phyloP scores from a whole-genome alignment of 805 yeast species.

The Metschnikowia dekortorum region DNA sequence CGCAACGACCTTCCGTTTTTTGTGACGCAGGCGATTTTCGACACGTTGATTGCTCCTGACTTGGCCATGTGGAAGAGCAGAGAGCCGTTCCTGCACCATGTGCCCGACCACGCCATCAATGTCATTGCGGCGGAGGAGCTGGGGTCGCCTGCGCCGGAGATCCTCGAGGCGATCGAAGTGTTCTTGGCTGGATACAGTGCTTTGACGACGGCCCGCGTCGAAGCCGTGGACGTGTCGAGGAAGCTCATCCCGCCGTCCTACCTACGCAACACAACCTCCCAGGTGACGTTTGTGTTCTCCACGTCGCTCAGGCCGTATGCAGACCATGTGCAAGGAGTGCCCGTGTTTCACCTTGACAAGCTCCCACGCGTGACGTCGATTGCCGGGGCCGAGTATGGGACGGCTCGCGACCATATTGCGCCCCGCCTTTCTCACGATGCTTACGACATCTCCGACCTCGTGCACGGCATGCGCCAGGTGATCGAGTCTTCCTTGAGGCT shows the following conservation, averaged over 20 bases:
- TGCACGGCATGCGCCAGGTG: not conserved
- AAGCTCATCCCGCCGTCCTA: slow-evolving; percentile 4
- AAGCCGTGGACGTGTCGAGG: slow-evolving; percentile 14
- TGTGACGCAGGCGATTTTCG: slow-evolving; percentile 43
- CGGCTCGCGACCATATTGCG: slow-evolving; percentile 8
- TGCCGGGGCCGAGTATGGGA: slow-evolving; percentile 12
- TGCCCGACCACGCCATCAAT: slow-evolving; percentile 3
- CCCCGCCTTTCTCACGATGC: slow-evolving; percentile 1
- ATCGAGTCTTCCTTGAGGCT: slow-evolving; percentile 6
- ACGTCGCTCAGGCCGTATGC: slow-evolving; percentile 13
- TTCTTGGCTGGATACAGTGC: slow-evolving; percentile 6
- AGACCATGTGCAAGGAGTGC: slow-evolving; percentile 12
- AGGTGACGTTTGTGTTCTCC: slow-evolving; percentile 15
- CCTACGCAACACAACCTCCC: slow-evolving; percentile 7
- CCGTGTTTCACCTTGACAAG: slow-evolving; percentile 11
- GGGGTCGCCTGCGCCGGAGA: slow-evolving; percentile 7
- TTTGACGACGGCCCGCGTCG: slow-evolving; percentile 4
- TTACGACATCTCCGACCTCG: slow-evolving; percentile 9
- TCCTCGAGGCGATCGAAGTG: slow-evolving; percentile 3
- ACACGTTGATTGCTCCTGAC: slow-evolving; percentile 30
- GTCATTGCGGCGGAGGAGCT: slow-evolving; percentile 17
- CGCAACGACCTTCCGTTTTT: slow-evolving; percentile 61
- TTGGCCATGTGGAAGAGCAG: slow-evolving; percentile 7
- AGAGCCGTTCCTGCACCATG: slow-evolving; percentile 1
- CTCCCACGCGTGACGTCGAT: not conserved